Evolutionary conservation across 176 grass and related monocot genomes (phyloP).

Genomic region (Pontederia paniculata): DNA sequence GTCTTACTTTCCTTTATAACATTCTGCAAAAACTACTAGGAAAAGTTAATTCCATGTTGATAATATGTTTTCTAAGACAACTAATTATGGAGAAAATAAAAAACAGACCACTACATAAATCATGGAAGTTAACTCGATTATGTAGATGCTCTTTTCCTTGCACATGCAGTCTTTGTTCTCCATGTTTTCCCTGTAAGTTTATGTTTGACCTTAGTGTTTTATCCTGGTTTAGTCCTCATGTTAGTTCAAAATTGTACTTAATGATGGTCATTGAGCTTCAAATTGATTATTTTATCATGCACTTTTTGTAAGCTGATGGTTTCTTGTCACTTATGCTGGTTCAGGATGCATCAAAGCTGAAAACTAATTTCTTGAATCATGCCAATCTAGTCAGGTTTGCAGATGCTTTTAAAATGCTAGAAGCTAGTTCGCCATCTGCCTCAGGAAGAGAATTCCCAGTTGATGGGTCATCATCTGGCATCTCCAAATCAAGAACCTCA

Average conservation of each 20-base stretch:
- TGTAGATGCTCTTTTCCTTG: constrained; percentile 94
- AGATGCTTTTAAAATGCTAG: constrained; percentile 52
- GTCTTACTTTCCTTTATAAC: constrained; percentile 25
- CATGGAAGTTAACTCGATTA: constrained; percentile 25
- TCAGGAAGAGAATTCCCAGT: constrained; percentile 26
- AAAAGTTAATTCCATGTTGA: background rate
- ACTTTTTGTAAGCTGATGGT: background rate
- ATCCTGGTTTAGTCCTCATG: too few species aligned
- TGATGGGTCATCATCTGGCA: constrained; percentile 33
- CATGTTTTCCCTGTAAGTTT: constrained; percentile 61
- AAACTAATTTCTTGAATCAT: constrained; percentile 53
- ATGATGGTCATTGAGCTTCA: background rate
- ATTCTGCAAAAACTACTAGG: constrained; percentile 30
- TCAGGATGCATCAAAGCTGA: constrained; percentile 63
- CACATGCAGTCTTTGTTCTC: constrained; percentile 81
- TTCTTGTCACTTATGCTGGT: constrained; percentile 20
- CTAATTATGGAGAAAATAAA: constrained; percentile 20
- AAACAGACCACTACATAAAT: constrained; percentile 33
- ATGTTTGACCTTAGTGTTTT: too few species aligned
- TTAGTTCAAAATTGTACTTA: too few species aligned
- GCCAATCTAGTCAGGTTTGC: constrained; percentile 63
- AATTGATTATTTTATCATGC: background rate
- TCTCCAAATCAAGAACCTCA: constrained; percentile 54
- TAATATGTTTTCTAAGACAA: constrained; percentile 15
- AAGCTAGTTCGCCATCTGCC: constrained; percentile 23